Percentiles rank a stretch among this genome's conserved stretches.
These are phyloP conservation scores for Cadophora sp. DNA, from an alignment of 2,329 filamentous ascomycete species.

Conservation along the genomic window DNA sequence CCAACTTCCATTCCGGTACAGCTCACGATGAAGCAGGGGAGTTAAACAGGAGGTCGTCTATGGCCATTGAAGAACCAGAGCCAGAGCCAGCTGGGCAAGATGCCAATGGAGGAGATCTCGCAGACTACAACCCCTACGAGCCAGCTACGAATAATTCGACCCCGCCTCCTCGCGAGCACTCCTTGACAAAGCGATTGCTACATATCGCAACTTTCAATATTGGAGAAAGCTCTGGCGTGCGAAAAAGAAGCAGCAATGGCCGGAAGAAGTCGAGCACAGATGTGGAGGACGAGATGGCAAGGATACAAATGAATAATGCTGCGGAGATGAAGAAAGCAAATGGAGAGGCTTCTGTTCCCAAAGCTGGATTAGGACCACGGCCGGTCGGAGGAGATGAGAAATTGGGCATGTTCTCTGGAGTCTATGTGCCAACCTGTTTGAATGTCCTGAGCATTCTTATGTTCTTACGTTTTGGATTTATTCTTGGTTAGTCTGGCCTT, in stretches of 20 bases:
- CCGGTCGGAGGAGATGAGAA: constrained; percentile 58
- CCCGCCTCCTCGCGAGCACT: constrained; percentile 37
- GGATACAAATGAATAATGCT: constrained; percentile 37
- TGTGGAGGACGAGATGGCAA: constrained; percentile 26
- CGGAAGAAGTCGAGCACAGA: constrained; percentile 21
- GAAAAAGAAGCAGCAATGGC: constrained; percentile 25
- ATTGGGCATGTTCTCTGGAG: constrained; percentile 77
- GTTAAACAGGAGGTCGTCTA: constrained; percentile 48
- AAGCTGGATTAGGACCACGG: constrained; percentile 49
- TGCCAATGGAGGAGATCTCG: not conserved
- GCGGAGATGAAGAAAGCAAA: constrained; percentile 40
- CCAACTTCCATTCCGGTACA: constrained; percentile 53
- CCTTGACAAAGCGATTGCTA: constrained; percentile 36
- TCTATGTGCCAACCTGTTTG: constrained; percentile 87
- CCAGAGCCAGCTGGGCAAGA: constrained; percentile 3
- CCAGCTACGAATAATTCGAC: constrained; percentile 37
- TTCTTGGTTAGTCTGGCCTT: constrained; percentile 63
- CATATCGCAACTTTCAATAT: constrained; percentile 29
- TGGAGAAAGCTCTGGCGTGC: constrained; percentile 19
- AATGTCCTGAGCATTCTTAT: constrained; percentile 92
- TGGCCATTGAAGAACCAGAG: constrained; percentile 26
- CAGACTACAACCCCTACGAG: constrained; percentile 37
- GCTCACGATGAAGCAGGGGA: constrained; percentile 53
- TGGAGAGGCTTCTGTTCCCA: constrained; percentile 45
- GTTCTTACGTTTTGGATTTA: constrained; percentile 88